These are phyloP conservation scores for Flaveria linearis DNA, from an alignment of 129 eudicot genomes.

Conservation along the genomic window DNA sequence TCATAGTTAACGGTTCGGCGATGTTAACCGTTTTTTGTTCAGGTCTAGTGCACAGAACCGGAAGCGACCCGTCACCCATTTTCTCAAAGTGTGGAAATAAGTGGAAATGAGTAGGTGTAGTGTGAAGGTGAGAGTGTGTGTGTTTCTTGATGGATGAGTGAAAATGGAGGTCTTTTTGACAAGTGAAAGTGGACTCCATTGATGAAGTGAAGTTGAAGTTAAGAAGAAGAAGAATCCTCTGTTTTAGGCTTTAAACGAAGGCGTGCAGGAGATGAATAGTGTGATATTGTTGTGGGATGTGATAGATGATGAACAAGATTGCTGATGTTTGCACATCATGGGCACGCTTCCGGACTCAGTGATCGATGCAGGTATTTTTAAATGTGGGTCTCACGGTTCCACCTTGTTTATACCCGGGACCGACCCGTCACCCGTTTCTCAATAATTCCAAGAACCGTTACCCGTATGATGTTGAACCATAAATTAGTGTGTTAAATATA, in stretches of 20 bases:
- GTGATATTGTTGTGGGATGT: slow-evolving; percentile 27
- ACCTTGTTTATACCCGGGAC: too few species aligned
- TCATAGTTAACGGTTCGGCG: too few species aligned
- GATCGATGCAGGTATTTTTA: slow-evolving; percentile 44
- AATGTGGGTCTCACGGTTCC: too few species aligned
- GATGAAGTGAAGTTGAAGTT: slow-evolving; percentile 27
- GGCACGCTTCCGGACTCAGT: slow-evolving; percentile 46
- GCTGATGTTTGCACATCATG: slow-evolving; percentile 33
- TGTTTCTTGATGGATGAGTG: slow-evolving; percentile 9
- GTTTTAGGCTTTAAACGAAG: slow-evolving; percentile 26
- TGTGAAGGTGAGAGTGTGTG: background rate
- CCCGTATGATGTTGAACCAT: too few species aligned
- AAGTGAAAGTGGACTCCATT: slow-evolving; percentile 41
- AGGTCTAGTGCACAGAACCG: too few species aligned
- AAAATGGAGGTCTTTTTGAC: slow-evolving; percentile 12
- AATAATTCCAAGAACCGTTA: too few species aligned
- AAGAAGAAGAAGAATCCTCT: slow-evolving; percentile 21
- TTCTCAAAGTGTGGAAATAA: slow-evolving; percentile 2
- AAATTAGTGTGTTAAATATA: too few species aligned
- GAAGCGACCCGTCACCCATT: too few species aligned
- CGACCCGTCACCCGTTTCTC: too few species aligned
- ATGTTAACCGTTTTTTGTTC: too few species aligned
- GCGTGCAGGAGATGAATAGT: slow-evolving; percentile 34
- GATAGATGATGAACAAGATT: slow-evolving; percentile 33
- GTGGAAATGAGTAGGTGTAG: slow-evolving; percentile 11